Evolutionary conservation across 805 yeast species (phyloP), one percentile per base, ranked within the genome.

Genomic region (Kluyveromyces starmeri): DNA sequence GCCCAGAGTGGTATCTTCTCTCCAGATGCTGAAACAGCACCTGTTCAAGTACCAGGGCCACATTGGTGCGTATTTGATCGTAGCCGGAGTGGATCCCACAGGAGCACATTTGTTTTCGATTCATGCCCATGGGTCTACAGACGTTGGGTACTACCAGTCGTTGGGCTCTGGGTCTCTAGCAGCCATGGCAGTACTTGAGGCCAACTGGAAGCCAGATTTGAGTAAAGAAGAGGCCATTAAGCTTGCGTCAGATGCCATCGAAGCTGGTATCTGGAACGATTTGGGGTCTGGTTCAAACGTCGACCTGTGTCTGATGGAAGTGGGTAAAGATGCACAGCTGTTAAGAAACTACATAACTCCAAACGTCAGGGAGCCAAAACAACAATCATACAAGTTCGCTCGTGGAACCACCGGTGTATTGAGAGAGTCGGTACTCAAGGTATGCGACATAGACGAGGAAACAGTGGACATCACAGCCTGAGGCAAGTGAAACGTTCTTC

Each of bases 181-280:
- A 5, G 98, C 98, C 7, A 89, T 92, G 95, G 96, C 97, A 4
- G 92, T 92, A 12, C 68, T 92, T 48, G 98, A 92, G 63, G 73
- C 89, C 26, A 70, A 78, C 44, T 92, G 95, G 94, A 75, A 71
- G 52, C 76, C 73, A 45, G 83, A 73, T 45, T 61, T 92, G 66
- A 70, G 78, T 15, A 81, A 68, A 56, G 95, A 86, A 31, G 95
- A 85, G 58, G 97, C 97, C n/a, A 76, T 86, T 65, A 76, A 74
- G 47, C 68, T 92, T 35, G 89, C 95, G 42, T 68, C 95, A 3
- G 86, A 83, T 46, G 97, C 97, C 17, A 92, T 92, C 53, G 83
- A 84, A 63, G 85, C 95, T 12, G 98, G 98, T 73, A 89, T 92
- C 52, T 92, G 96, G 95, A 92, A 92, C 62, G 98, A 92, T 69